Conservation (phyloP, 1,139 yeast genomes). For the Suhomyces bokatorum region DNA sequence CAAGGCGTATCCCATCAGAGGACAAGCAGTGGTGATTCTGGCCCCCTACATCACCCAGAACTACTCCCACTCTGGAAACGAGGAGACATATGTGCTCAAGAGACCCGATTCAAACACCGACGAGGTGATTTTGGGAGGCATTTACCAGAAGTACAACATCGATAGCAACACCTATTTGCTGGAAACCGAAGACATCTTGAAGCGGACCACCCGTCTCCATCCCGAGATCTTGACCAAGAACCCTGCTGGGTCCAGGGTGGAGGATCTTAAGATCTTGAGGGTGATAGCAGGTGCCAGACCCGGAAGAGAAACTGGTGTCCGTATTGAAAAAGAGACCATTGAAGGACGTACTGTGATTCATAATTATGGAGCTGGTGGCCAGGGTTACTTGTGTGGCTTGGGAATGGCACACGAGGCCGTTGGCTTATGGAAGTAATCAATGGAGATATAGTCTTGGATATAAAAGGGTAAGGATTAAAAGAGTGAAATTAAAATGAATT, state of each 20-base stretch:
- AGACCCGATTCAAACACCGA: conserved; percentile 19
- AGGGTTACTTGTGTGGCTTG: conserved; percentile 21
- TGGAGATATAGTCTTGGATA: neutral
- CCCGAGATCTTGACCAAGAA: conserved; percentile 17
- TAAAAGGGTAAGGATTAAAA: too few species aligned
- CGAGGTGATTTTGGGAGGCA: conserved; percentile 22
- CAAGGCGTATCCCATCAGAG: conserved; percentile 11
- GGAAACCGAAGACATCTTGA: conserved; percentile 17
- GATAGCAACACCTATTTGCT: conserved; percentile 14
- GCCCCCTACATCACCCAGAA: conserved; percentile 15
- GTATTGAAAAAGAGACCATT: conserved; percentile 16
- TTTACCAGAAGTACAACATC: conserved; percentile 18
- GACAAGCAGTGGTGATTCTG: conserved; percentile 16
- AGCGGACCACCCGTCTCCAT: conserved; percentile 13
- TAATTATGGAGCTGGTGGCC: conserved; percentile 24
- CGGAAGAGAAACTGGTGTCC: conserved; percentile 19
- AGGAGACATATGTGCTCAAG: conserved; percentile 19
- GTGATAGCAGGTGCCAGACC: conserved; percentile 21
- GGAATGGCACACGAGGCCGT: conserved; percentile 20
- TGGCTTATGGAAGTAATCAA: neutral
- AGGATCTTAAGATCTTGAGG: conserved; percentile 18
- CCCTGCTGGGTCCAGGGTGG: conserved; percentile 14
- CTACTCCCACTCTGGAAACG: conserved; percentile 16
- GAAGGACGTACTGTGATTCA: conserved; percentile 15
- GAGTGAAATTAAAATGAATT: too few species aligned